phyloP scores from a whole-genome alignment of 495 filamentous ascomycete genomes.

The Articulospora tetracladia region DNA sequence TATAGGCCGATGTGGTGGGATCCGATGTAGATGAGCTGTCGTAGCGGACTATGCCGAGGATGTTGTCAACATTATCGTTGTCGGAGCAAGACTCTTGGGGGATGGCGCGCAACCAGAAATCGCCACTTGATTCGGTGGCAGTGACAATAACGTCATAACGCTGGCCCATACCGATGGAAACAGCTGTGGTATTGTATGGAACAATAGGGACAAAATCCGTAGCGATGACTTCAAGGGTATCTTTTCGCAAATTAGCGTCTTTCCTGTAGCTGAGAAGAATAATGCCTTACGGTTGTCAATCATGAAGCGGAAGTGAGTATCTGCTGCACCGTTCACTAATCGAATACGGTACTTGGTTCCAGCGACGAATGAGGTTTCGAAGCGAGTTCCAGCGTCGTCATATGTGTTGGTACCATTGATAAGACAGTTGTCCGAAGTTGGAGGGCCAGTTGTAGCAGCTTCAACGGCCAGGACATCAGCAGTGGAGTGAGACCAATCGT shows the following conservation, averaged over 20 bases:
- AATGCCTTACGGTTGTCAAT: conserved; percentile 42
- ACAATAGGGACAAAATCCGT: conserved; percentile 48
- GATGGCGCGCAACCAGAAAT: conserved; percentile 52
- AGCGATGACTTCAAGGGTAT: conserved; percentile 42
- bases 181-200: conserved; percentile 42
- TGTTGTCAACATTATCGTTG: conserved; percentile 42
- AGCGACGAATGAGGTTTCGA: conserved; percentile 34
- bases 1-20: conserved; percentile 27
- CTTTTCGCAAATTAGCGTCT: conserved; percentile 67
- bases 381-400: conserved; percentile 6
- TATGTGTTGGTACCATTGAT: conserved; percentile 47
- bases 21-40: conserved; percentile 27
- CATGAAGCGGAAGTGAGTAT: conserved; percentile 17
- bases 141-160: conserved; percentile 58
- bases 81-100: conserved; percentile 35
- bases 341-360: conserved; percentile 41
- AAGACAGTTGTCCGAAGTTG: conserved; percentile 39
- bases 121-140: conserved; percentile 44
- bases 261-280: conserved; percentile 39
- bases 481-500: conserved; percentile 33
- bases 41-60: conserved; percentile 56
- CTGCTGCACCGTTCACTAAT: conserved; percentile 37
- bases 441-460: conserved; percentile 37
- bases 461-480: conserved; percentile 31
- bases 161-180: conserved; percentile 56